Evolutionary conservation across 805 yeast species (phyloP).

Genomic region (Candida methanosorbosa): DNA sequence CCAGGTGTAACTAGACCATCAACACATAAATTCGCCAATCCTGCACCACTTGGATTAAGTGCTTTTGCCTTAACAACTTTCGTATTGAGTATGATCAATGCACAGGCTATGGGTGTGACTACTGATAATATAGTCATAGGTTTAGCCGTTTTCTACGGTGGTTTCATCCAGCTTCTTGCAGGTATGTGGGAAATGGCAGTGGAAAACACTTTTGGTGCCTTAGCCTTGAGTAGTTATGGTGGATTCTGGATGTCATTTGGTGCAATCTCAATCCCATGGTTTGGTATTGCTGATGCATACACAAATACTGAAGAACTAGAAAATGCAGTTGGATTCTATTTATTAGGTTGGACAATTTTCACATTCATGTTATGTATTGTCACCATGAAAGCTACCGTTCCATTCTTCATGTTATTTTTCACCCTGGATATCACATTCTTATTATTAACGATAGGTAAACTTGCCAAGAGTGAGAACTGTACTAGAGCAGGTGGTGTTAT

Average conservation of each 20-base stretch:
- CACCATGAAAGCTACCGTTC: slow-evolving; percentile 47
- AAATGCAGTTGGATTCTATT: slow-evolving; percentile 49
- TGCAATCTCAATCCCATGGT: slow-evolving; percentile 50
- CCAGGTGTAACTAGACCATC: slow-evolving; percentile 61
- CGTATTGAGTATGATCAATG: slow-evolving; percentile 54
- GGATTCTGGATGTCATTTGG: slow-evolving; percentile 78
- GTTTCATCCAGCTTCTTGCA: slow-evolving; percentile 59
- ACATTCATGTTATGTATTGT: slow-evolving; percentile 48
- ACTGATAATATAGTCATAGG: slow-evolving; percentile 56
- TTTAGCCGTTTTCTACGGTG: slow-evolving; percentile 64
- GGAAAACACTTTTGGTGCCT: slow-evolving; percentile 71
- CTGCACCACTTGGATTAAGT: slow-evolving; percentile 67
- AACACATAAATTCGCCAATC: slow-evolving; percentile 55
- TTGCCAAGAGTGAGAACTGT: slow-evolving; percentile 32
- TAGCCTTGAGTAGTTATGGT: slow-evolving; percentile 52
- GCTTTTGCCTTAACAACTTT: slow-evolving; percentile 66
- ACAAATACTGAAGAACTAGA: slow-evolving; percentile 31
- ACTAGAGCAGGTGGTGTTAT: slow-evolving; percentile 52
- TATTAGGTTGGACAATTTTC: slow-evolving; percentile 59
- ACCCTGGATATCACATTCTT: slow-evolving; percentile 47
- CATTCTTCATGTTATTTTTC: slow-evolving; percentile 43
- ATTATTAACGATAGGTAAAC: slow-evolving; percentile 40
- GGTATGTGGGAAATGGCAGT: slow-evolving; percentile 72
- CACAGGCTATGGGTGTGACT: slow-evolving; percentile 59
- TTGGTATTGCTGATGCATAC: slow-evolving; percentile 45